Percentiles rank a stretch among this genome's conserved stretches.
Evolutionary conservation across 2,329 filamentous ascomycete genomes (phyloP).

Genomic region (Aphanoascus verrucosus): DNA sequence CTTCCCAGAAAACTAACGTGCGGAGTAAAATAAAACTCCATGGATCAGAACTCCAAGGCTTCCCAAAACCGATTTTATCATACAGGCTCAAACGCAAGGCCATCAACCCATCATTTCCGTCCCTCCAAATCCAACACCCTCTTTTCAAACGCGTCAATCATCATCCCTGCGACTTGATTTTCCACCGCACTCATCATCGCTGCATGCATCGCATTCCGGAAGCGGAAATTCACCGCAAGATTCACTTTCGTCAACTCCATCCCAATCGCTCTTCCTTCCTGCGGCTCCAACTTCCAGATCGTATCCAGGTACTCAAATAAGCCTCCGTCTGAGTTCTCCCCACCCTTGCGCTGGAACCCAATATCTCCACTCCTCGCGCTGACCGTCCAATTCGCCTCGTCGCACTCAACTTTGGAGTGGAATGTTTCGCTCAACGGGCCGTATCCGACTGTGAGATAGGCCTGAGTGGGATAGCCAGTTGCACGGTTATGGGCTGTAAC

Average conservation of each 20-base stretch:
- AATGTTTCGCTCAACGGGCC: slow-evolving; percentile 75
- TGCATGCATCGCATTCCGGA: slow-evolving; percentile 79
- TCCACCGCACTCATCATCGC: slow-evolving; percentile 71
- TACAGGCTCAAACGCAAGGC: not conserved
- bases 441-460: slow-evolving; percentile 75
- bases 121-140: slow-evolving; percentile 54
- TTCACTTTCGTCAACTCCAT: slow-evolving; percentile 56
- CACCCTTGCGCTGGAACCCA: slow-evolving; percentile 29
- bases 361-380: slow-evolving; percentile 52
- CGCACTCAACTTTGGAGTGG: slow-evolving; percentile 66
- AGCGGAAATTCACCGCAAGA: slow-evolving; percentile 68
- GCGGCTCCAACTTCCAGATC: slow-evolving; percentile 35
- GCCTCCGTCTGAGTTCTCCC: slow-evolving; percentile 61
- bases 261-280: slow-evolving; percentile 23
- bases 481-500: slow-evolving; percentile 61
- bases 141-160: slow-evolving; percentile 56
- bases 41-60: not conserved
- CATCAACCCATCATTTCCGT: slow-evolving; percentile 6
- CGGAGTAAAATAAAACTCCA: not conserved
- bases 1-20: not conserved
- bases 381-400: slow-evolving; percentile 54
- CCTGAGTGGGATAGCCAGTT: slow-evolving; percentile 53
- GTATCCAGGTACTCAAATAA: slow-evolving; percentile 38
- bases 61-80: not conserved
- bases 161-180: slow-evolving; percentile 52